phyloP scores from a whole-genome alignment of 2,329 filamentous ascomycete species.

The Dactylellina parvicollis region DNA sequence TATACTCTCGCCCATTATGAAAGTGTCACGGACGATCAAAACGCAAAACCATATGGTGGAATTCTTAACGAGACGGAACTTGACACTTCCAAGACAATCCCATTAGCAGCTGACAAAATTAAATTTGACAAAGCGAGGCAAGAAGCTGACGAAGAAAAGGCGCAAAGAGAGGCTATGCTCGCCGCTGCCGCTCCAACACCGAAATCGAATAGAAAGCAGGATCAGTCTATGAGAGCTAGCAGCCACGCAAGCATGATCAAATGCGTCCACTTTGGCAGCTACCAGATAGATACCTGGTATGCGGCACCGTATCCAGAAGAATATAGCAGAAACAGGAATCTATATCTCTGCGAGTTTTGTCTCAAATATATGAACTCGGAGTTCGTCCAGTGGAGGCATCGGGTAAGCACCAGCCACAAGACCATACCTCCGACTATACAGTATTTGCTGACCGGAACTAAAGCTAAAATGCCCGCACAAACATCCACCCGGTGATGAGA shows the following conservation, averaged over 20 bases:
- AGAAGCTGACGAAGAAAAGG: conserved; percentile 76
- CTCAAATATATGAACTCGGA: conserved; percentile 99
- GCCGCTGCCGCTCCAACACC: conserved; percentile 37
- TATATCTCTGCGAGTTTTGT: conserved; percentile 99
- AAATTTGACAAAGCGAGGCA: conserved; percentile 90
- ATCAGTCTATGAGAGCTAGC: conserved; percentile 42
- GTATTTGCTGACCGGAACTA: conserved; percentile 56
- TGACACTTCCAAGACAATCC: conserved; percentile 88
- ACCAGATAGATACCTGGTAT: conserved; percentile 99
- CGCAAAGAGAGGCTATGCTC: conserved; percentile 43
- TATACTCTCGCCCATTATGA: conserved; percentile 46
- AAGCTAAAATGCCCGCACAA: conserved; percentile 86
- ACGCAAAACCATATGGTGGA: conserved; percentile 85
- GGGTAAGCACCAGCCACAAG: conserved; percentile 65
- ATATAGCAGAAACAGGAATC: conserved; percentile 92
- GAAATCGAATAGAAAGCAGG: conserved; percentile 37
- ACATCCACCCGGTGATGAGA: conserved; percentile 96
- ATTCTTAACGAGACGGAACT: conserved; percentile 89
- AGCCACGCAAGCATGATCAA: conserved; percentile 81
- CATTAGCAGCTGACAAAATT: conserved; percentile 79
- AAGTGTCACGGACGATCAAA: conserved; percentile 57
- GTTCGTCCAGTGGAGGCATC: conserved; percentile 97
- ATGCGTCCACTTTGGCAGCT: conserved; percentile 96
- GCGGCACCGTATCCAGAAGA: conserved; percentile 97
- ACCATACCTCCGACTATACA: neutral